A percentile compares a stretch with the other conserved stretches of the same genome.
Evolutionary conservation across 257 asterid genomes (phyloP).

Genomic region (Penstemon barbatus): DNA sequence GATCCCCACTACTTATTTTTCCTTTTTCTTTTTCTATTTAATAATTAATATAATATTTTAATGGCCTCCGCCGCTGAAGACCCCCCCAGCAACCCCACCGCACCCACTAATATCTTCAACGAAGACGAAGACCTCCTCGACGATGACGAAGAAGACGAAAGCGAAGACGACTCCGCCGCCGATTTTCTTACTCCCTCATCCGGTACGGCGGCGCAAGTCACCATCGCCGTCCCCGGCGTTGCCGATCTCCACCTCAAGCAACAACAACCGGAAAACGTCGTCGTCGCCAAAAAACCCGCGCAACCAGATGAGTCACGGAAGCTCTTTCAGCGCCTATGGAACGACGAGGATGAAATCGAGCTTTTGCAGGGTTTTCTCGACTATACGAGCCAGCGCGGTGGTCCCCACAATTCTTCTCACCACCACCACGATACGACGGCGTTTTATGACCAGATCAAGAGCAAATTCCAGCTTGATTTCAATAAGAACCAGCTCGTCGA

Average conservation of each 20-base stretch:
- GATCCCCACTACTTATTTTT: neutral
- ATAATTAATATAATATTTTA: neutral
- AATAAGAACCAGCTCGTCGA: constrained; percentile 94
- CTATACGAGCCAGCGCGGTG: constrained; percentile 66
- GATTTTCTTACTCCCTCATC: constrained; percentile 35
- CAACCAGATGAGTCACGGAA: constrained; percentile 73
- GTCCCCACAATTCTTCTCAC: constrained; percentile 58
- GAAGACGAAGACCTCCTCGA: constrained; percentile 56
- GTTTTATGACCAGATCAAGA: constrained; percentile 86
- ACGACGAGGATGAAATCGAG: constrained; percentile 94
- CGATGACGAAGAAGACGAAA: constrained; percentile 57
- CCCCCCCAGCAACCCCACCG: constrained; percentile 26
- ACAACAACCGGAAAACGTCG: constrained; percentile 30
- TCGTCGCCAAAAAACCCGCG: constrained; percentile 45
- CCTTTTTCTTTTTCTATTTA: neutral
- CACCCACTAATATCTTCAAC: constrained; percentile 32
- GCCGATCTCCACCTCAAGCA: constrained; percentile 38
- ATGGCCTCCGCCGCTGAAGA: constrained; percentile 39
- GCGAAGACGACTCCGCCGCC: constrained; percentile 63
- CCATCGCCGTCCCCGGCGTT: constrained; percentile 58
- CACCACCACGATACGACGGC: constrained; percentile 93
- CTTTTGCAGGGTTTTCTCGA: constrained; percentile 81
- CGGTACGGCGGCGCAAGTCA: constrained; percentile 46
- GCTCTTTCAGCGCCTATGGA: constrained; percentile 93
- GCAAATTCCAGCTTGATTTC: constrained; percentile 84